Conservation (phyloP, 2,329 filamentous ascomycete genomes). For the Phialophora verrucosa region DNA sequence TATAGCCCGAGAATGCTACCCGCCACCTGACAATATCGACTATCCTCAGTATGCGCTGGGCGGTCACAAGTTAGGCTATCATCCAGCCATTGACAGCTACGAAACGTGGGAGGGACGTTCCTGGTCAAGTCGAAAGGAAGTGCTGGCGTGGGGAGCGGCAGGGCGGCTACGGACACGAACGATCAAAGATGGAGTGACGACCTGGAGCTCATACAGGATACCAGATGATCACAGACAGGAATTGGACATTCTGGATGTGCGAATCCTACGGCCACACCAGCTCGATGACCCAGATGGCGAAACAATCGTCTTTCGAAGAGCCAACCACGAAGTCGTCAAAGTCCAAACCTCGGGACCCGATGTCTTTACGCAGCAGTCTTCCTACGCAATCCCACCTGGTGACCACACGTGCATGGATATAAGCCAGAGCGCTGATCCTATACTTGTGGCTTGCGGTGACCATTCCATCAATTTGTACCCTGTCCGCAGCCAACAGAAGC, state of each 20-base stretch:
- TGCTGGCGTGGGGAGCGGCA: conserved; percentile 66
- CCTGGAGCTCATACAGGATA: conserved; percentile 39
- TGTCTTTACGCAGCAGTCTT: conserved; percentile 43
- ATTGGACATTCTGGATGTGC: conserved; percentile 65
- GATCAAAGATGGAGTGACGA: conserved; percentile 50
- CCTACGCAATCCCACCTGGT: conserved; percentile 50
- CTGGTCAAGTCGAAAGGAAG: conserved; percentile 59
- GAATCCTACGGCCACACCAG: conserved; percentile 56
- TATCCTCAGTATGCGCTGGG: conserved; percentile 40
- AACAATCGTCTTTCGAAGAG: conserved; percentile 61
- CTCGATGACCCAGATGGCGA: conserved; percentile 47
- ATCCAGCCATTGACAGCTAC: conserved; percentile 64
- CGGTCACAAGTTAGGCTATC: conserved; percentile 62
- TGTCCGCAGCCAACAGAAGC: conserved; percentile 43
- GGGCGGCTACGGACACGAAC: conserved; percentile 60
- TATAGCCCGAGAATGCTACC: conserved; percentile 60
- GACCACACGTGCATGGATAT: conserved; percentile 57
- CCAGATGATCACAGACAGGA: conserved; percentile 41
- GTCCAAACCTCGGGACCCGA: conserved; percentile 48
- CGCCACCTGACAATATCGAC: conserved; percentile 38
- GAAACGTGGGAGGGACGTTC: conserved; percentile 56
- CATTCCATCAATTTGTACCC: conserved; percentile 56
- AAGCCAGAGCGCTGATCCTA: conserved; percentile 47
- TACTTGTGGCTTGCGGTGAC: conserved; percentile 61
- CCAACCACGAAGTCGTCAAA: conserved; percentile 54